Conservation (phyloP, 2,329 filamentous ascomycete genomes). For the Orbilia ellipsospora region DNA sequence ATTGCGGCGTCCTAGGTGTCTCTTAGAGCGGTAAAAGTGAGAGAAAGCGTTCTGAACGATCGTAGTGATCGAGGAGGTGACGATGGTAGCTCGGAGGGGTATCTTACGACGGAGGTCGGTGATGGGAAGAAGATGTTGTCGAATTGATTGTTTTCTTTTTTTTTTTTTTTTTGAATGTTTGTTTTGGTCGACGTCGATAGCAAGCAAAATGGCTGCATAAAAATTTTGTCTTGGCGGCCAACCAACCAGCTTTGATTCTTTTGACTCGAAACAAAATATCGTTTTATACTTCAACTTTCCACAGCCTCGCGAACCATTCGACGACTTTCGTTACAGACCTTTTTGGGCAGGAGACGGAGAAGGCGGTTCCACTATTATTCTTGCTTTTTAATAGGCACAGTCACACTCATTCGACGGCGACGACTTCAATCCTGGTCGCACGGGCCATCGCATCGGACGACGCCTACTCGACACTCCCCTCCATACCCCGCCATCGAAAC, state of each 20-base stretch:
- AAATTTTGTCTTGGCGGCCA: constrained; percentile 51
- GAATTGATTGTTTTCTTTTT: background rate
- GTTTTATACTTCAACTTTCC: background rate
- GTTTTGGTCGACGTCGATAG: background rate
- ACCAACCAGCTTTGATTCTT: constrained; percentile 4
- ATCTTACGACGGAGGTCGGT: background rate
- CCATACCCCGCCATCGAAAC: constrained; percentile 3
- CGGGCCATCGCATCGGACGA: constrained; percentile 18
- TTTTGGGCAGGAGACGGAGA: background rate
- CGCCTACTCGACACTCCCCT: background rate
- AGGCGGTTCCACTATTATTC: background rate
- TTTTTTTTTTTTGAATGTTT: background rate
- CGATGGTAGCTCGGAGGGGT: no score
- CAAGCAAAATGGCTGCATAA: constrained; percentile 29
- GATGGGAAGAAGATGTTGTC: background rate
- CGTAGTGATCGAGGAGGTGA: background rate
- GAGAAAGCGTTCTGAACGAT: background rate
- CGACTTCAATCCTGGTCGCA: constrained; percentile 10
- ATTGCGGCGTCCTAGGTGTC: constrained; percentile 2
- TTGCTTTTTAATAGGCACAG: background rate
- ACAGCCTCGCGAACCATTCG: background rate
- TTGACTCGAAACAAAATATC: constrained; percentile 5
- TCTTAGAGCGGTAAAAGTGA: background rate
- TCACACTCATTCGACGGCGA: background rate
- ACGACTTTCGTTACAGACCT: background rate